Percentiles rank a stretch among this genome's conserved stretches.
These are phyloP conservation scores for Cytospora chrysosperma DNA, from an alignment of 2,329 filamentous ascomycete genomes.

Conservation along the genomic window DNA sequence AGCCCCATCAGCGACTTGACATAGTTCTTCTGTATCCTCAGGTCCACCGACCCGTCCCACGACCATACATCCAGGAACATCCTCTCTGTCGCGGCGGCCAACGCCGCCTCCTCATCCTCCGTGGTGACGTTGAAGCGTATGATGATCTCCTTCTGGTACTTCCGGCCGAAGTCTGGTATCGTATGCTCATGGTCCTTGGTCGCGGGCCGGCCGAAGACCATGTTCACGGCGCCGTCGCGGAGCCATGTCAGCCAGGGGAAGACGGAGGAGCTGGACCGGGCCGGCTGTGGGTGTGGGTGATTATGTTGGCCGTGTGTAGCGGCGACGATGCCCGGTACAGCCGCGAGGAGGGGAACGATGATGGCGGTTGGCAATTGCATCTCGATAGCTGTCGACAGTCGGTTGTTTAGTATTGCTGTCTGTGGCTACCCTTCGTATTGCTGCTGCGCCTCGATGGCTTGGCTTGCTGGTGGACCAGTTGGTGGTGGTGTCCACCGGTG, in stretches of 20 bases:
- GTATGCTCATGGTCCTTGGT: slow-evolving; percentile 30
- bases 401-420: too few species aligned
- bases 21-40: slow-evolving; percentile 73
- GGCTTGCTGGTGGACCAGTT: background rate
- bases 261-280: slow-evolving; percentile 26
- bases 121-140: slow-evolving; percentile 80
- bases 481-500: background rate
- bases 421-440: background rate
- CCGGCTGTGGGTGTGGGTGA: slow-evolving; percentile 15
- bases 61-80: slow-evolving; percentile 86
- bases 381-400: background rate
- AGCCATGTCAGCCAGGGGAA: slow-evolving; percentile 53
- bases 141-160: slow-evolving; percentile 80
- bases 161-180: slow-evolving; percentile 32
- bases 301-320: slow-evolving; percentile 25
- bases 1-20: slow-evolving; percentile 76
- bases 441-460: background rate
- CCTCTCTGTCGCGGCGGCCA: slow-evolving; percentile 70
- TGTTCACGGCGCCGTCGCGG: slow-evolving; percentile 49
- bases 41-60: slow-evolving; percentile 74
- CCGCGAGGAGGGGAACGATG: slow-evolving; percentile 17
- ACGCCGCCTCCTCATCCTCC: slow-evolving; percentile 63
- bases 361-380: slow-evolving; percentile 16
- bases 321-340: slow-evolving; percentile 3
- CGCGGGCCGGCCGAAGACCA: slow-evolving; percentile 48